These are phyloP conservation scores for Malus orientalis DNA, from an alignment of 306 rosid genomes.

Conservation along the genomic window DNA sequence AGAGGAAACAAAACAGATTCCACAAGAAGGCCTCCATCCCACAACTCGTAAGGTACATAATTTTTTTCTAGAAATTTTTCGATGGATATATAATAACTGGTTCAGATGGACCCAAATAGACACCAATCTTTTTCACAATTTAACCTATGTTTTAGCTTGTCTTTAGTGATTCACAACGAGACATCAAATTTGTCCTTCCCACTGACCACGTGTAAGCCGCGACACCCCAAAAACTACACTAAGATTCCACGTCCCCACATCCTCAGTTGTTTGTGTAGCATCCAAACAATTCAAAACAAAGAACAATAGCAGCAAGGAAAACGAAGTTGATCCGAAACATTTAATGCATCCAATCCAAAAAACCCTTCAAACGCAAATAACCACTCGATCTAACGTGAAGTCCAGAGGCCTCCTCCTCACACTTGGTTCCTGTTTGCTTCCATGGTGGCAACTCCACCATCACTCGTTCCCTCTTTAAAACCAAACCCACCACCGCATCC, in stretches of 20 bases:
- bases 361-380: conserved; percentile 17
- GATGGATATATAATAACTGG: background rate
- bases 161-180: conserved; percentile 7
- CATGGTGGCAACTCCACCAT: conserved; percentile 31
- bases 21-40: too few relatives aligned
- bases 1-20: too few relatives aligned
- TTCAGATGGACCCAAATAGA: background rate
- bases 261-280: background rate
- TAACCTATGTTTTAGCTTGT: background rate
- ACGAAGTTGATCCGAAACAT: conserved; percentile 1
- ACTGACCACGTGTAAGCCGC: conserved; percentile 41
- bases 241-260: conserved; percentile 21
- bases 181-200: conserved; percentile 1
- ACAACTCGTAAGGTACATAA: too few relatives aligned
- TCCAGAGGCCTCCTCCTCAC: conserved; percentile 13
- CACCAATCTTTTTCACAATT: background rate
- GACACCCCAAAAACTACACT: conserved; percentile 19
- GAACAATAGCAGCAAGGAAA: conserved; percentile 1
- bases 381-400: conserved; percentile 15
- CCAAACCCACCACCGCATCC: background rate
- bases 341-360: conserved; percentile 33
- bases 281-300: conserved; percentile 11
- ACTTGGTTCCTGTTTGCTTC: conserved; percentile 30
- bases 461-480: conserved; percentile 48
- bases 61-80: too few relatives aligned